These are phyloP conservation scores for Metschnikowia dekortorum DNA, from an alignment of 805 yeast genomes.

Conservation along the genomic window DNA sequence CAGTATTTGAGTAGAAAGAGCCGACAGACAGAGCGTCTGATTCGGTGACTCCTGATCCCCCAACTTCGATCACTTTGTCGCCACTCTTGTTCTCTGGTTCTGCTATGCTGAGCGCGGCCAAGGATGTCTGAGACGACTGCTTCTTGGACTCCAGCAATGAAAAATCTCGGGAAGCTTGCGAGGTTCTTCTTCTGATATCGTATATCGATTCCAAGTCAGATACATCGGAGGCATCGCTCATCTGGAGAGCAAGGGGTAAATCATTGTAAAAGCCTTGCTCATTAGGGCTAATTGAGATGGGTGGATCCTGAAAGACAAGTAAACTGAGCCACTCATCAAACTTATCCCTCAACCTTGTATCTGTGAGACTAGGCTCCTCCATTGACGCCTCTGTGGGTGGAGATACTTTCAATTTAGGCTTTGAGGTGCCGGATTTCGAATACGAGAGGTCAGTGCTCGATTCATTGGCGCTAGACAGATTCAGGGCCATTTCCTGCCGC, in stretches of 20 bases:
- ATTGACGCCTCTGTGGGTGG: constrained; percentile 6
- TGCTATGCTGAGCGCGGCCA: not conserved
- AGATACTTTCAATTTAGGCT: constrained; percentile 1
- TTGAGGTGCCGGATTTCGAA: constrained; percentile 1
- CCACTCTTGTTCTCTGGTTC: not conserved
- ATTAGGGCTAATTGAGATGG: constrained; percentile 18
- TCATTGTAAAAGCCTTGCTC: constrained; percentile 40
- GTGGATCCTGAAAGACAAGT: constrained; percentile 21
- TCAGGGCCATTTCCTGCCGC: not conserved
- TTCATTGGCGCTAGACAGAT: not conserved
- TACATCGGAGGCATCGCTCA: constrained; percentile 18
- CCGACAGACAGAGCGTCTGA: constrained; percentile 14
- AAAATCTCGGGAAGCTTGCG: not conserved
- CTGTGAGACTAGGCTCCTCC: constrained; percentile 5
- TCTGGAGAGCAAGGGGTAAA: constrained; percentile 12
- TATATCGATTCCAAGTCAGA: constrained; percentile 31
- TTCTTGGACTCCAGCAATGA: not conserved
- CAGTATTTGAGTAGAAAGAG: constrained; percentile 7
- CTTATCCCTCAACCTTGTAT: not conserved
- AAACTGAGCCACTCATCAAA: constrained; percentile 27
- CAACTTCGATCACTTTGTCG: not conserved
- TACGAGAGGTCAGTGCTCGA: not conserved
- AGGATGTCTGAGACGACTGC: not conserved
- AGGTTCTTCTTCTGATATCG: constrained; percentile 3
- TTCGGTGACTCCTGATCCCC: not conserved